phyloP scores from a whole-genome alignment of 768 basidiomycete genomes.

The Lactarius deliciosus region DNA sequence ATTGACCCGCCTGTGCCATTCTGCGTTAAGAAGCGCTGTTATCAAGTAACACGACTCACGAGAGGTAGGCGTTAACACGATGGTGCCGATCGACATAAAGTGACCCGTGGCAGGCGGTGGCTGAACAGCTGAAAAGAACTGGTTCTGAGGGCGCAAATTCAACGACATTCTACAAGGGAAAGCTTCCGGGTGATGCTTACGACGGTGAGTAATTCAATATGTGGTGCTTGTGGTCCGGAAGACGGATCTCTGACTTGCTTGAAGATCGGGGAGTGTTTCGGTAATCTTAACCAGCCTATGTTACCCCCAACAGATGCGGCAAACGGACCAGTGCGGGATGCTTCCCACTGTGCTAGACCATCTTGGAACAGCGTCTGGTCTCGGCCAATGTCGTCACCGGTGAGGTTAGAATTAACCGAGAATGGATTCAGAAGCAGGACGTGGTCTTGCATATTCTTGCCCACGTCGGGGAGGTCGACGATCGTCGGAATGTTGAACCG shows the following conservation, averaged over 20 bases:
- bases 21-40: background rate
- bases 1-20: constrained; percentile 29
- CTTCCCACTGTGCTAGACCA: constrained; percentile 17
- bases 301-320: background rate
- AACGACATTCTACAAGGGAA: background rate
- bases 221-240: constrained; percentile 25
- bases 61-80: constrained; percentile 31
- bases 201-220: constrained; percentile 21
- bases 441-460: constrained; percentile 36
- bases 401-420: constrained; percentile 6
- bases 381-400: constrained; percentile 13
- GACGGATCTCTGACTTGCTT: constrained; percentile 20
- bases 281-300: constrained; percentile 17
- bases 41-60: constrained; percentile 4
- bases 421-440: constrained; percentile 9
- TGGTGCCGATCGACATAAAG: constrained; percentile 28
- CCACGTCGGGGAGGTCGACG: constrained; percentile 34
- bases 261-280: constrained; percentile 18
- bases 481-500: constrained; percentile 30
- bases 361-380: constrained; percentile 17
- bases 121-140: constrained; percentile 4
- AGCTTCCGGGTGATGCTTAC: constrained; percentile 7
- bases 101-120: constrained; percentile 28
- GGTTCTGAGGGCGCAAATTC: constrained; percentile 10
- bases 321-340: constrained; percentile 17